Evolutionary conservation across 2,329 filamentous ascomycete species (phyloP), one percentile per base, ranked within the genome.

Genomic region (Ceratocystiopsis sp.): DNA sequence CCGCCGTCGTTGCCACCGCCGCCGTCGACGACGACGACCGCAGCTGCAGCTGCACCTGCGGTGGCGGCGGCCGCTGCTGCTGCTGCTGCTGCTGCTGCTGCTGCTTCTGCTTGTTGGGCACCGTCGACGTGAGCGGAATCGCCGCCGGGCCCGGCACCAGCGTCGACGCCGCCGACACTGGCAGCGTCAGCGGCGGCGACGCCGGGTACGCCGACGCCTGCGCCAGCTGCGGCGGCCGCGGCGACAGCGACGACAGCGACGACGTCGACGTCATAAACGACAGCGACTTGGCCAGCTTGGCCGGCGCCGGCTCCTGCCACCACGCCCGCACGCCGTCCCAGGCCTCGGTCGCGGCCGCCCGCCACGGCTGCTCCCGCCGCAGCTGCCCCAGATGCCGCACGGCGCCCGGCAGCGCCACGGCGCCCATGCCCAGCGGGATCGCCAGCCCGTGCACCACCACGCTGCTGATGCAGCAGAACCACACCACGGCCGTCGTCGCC

Each of bases 371-470:
- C 25, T 46, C 16, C 53, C 40, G 21, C 64, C 67, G 29, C 61
- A 62, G 7, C 74, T 78, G 17, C n/a, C n/a, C n/a, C n/a, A n/a
- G n/a, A n/a, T n/a, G n/a, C n/a, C n/a, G n/a, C 25, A 84, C 57
- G 0, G 76, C 81, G 21, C 75, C 63, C 0, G 79, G 79, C 0
- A 83, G 64, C 46, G 78, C 73, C 50, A 68, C 64, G 3, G 69
- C 68, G 0, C 84, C 60, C 54, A 83, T 84, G 0, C 75, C 78
- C 3, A 91, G 58, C 0, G 86, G 85, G 14, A 93, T 84, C 41
- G 78, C 85, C 2, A 94, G 65, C 8, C 85, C 84, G 51, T 93
- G 85, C 4, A 91, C 78, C 36, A 87, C 81, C 46, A 93, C 79
- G 50, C 83, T 91, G 60, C 82, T 89, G 17, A 91, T 75, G 10